Evolutionary conservation across 2,329 filamentous ascomycete species (phyloP), one percentile per base, ranked within the genome.

Genomic region (Chaetomium sp.): DNA sequence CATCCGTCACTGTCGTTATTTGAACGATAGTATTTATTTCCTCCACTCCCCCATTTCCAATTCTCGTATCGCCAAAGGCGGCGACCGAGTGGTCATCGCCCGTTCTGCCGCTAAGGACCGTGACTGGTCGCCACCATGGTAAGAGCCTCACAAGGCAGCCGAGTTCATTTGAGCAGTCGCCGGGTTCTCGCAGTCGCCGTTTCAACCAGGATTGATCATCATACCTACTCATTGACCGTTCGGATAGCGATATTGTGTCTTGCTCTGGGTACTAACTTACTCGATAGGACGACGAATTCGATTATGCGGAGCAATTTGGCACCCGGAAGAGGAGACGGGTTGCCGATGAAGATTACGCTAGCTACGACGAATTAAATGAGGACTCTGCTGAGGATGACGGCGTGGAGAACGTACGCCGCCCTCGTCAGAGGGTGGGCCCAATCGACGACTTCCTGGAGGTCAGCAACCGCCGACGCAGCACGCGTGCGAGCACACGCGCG

Each of bases 301-400:
- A 64, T 13, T 53, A 57, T 25, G 23, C 38, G 13, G 56, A 62
- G 12, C 57, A 64, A 19, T 63, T 42, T 16, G 60, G 60, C 38
- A 42, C 63, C 3, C 62, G 27, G 25, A 71, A 71, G 65, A 45
- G 69, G n/a, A 70, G 69, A 57, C 54, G 70, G 31, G 53, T 5
- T 6, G 23, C 38, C n/a, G 65, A 66, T 23, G 62, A 68, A 23
- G 65, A 60, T n/a, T 69, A 69, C 57, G 16, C 13, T n/a, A 63
- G 53, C 23, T 33, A 57, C 12, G 58, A 66, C 12, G 64, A 60
- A 7, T 54, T 33, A 7, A 60, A 59, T 13, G 62, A 64, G 1
- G 56, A 59, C 31, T 65, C 62, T 4, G 62, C 57, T 3, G 63
- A 68, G 1, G 67, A 66, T 12, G 65, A 65, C 3, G 65, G 64